Percentiles rank a stretch among this genome's conserved stretches.
phyloP scores from a whole-genome alignment of 2,329 filamentous ascomycete species.

The Fusarium nodosum region DNA sequence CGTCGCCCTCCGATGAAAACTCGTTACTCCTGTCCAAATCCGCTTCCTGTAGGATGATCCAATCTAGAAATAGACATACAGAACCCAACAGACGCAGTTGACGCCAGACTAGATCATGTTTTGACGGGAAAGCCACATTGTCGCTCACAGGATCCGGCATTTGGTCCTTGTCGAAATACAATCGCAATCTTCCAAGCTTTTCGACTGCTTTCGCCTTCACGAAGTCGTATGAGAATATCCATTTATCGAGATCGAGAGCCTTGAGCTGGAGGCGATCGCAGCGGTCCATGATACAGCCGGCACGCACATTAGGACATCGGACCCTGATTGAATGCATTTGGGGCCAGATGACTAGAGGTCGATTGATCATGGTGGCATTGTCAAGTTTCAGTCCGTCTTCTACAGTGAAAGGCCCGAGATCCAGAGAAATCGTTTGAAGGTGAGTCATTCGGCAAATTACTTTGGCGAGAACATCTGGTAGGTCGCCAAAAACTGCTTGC shows the following conservation, averaged over 20 bases:
- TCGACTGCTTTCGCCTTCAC: too few relatives aligned
- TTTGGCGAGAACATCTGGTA: background rate
- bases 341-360: background rate
- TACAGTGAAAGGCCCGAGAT: background rate
- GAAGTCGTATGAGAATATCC: background rate
- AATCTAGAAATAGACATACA: background rate
- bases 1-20: background rate
- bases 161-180: background rate
- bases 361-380: background rate
- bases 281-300: background rate
- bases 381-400: background rate
- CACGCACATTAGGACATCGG: background rate
- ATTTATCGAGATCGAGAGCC: background rate
- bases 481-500: background rate
- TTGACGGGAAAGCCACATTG: background rate
- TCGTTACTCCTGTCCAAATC: background rate
- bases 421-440: background rate
- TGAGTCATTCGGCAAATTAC: background rate
- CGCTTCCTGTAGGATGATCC: background rate
- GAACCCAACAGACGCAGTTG: too few relatives aligned
- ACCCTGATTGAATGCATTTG: background rate
- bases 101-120: background rate
- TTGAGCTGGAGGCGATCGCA: background rate
- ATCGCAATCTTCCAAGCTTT: background rate
- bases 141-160: background rate